Base-by-base conservation (phyloP, 805 yeast species). In the Zygosaccharomyces pseudorouxii region DNA sequence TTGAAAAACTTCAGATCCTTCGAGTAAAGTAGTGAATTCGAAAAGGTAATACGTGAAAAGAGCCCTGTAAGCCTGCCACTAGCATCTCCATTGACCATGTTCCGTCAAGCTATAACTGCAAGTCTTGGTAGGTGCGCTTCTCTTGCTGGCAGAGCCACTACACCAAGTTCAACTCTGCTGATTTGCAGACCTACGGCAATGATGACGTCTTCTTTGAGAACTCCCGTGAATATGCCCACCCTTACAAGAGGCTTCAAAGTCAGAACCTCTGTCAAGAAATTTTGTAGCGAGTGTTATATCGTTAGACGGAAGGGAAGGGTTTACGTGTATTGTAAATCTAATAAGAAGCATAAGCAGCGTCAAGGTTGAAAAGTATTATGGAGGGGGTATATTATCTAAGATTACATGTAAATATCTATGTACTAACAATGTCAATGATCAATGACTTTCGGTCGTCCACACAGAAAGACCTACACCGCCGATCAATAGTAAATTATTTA, bases 241-340 rank as follows among this genome's bases (percentile, higher is more conserved):
- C 52, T 71, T 27, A 59, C 70, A 4, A 80, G 97, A 68, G 83
- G 89, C 3, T 89, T 92, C 77, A 92, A 92, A 68, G 95, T 89
- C 40, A 82, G 92, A 68, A 82, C 97, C 4, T 80, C 98, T 0
- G 95, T 93, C 47, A 90, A 90, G 74, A 93, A 87, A 74, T 85
- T 88, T 70, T 93, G 99, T 68, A 76, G 84, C 33, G 93, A 88
- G 66, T 93, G 99, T 68, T 86, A 84, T 58, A 79, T 88, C 70
- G 97, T 93, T 9, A 85, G 95, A 70, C 84, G 98, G 70, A 93
- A 90, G 71, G 99, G 99, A 37, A 78, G 93, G 61, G 92, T 90
- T 10, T 89, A 88, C 56, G 96, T 93, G 35, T 84, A 87, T 65
- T 92, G 99, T 76, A 93, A 90, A 68, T 76, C 93, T 42, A 88